Percentiles rank a stretch among this genome's conserved stretches.
Evolutionary conservation across 768 basidiomycete genomes (phyloP).

Genomic region (Punctularia strigosozonata): DNA sequence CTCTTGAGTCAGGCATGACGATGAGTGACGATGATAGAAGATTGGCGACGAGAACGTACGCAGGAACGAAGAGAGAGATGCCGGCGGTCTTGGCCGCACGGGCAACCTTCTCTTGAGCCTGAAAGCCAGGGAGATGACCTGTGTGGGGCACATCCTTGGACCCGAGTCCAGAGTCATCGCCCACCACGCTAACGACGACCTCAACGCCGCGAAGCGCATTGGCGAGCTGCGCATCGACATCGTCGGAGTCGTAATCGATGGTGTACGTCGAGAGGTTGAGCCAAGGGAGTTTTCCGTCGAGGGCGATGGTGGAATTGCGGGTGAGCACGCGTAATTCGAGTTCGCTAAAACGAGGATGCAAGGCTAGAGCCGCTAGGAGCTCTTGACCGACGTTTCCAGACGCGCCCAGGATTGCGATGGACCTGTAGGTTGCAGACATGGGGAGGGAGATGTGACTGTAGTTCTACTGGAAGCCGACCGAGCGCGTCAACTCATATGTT

Average conservation of each 20-base stretch:
- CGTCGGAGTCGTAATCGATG: neutral
- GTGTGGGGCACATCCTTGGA: neutral
- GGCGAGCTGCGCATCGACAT: constrained; percentile 1
- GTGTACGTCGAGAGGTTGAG: neutral
- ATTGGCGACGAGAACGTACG: neutral
- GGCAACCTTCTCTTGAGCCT: constrained; percentile 7
- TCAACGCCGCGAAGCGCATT: constrained; percentile 7
- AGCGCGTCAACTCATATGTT: too few species aligned
- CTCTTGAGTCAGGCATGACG: neutral
- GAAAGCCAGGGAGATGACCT: neutral
- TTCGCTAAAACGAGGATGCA: neutral
- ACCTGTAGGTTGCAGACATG: neutral
- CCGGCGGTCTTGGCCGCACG: constrained; percentile 10
- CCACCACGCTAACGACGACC: constrained; percentile 9
- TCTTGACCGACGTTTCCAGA: neutral
- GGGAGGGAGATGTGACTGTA: too few species aligned
- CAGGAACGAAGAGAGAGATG: constrained; percentile 8
- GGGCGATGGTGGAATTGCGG: neutral
- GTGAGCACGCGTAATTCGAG: neutral
- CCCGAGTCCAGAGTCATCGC: neutral
- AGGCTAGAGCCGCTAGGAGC: neutral
- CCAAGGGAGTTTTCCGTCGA: neutral
- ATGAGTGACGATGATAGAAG: neutral
- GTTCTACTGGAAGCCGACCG: too few species aligned
- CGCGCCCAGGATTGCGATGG: neutral